phyloP scores from a whole-genome alignment of 1,284 basidiomycete species.

The Ustilago cynodontis region DNA sequence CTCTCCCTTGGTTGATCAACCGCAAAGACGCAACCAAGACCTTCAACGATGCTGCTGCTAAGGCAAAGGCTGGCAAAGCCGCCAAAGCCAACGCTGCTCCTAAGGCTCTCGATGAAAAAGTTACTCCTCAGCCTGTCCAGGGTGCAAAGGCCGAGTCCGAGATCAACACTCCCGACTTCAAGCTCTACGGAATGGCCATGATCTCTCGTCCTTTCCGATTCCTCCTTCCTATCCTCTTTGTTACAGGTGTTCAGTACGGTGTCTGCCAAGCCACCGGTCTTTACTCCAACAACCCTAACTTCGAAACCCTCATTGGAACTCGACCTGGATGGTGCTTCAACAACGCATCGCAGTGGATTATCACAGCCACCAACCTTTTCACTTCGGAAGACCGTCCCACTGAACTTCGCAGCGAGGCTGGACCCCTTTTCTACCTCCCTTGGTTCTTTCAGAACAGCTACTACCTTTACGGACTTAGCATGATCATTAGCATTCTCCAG shows the following conservation, averaged over 20 bases:
- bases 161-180: constrained; percentile 41
- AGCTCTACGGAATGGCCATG: constrained; percentile 51
- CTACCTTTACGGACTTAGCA: constrained; percentile 42
- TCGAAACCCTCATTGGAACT: constrained; percentile 33
- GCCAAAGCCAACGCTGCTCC: constrained; percentile 29
- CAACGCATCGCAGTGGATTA: constrained; percentile 41
- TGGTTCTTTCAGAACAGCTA: constrained; percentile 56
- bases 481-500: constrained; percentile 40
- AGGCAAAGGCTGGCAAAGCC: constrained; percentile 35
- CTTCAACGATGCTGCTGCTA: constrained; percentile 36
- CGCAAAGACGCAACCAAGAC: constrained; percentile 30
- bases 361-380: constrained; percentile 46
- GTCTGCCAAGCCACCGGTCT: constrained; percentile 37
- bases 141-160: constrained; percentile 8
- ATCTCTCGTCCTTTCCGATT: constrained; percentile 50
- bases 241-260: constrained; percentile 50
- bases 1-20: constrained; percentile 43
- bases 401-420: constrained; percentile 26
- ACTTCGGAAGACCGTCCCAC: constrained; percentile 35
- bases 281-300: constrained; percentile 37
- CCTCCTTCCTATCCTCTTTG: constrained; percentile 43
- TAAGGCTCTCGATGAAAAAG: constrained; percentile 38
- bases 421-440: constrained; percentile 39
- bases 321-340: constrained; percentile 44
- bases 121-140: constrained; percentile 5